These are phyloP conservation scores for Trichosanthes cucumerina DNA, from an alignment of 306 rosid species.

Conservation along the genomic window DNA sequence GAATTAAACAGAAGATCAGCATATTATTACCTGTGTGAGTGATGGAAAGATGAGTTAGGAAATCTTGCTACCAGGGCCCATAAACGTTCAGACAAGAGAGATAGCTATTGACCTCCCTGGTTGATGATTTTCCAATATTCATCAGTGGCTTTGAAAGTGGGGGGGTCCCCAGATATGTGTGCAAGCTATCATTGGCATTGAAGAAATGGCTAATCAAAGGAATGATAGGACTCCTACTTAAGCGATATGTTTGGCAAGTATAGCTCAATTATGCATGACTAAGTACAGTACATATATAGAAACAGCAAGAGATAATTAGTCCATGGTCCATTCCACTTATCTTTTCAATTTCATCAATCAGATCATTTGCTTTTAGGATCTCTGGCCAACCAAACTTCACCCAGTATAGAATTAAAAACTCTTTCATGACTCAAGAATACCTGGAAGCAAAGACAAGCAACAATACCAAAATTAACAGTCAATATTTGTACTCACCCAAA, in stretches of 20 bases:
- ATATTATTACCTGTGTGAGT: constrained; percentile 28
- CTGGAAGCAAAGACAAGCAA: constrained; percentile 10
- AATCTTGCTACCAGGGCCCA: constrained; percentile 42
- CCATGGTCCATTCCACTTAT: constrained; percentile 16
- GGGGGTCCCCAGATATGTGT: constrained; percentile 44
- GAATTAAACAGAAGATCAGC: constrained; percentile 12
- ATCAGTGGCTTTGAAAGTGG: constrained; percentile 54
- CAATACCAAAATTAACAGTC: not conserved
- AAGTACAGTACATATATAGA: constrained; percentile 26
- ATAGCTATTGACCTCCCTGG: constrained; percentile 10
- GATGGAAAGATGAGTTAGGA: constrained; percentile 16
- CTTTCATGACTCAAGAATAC: constrained; percentile 5
- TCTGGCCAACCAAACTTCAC: constrained; percentile 18
- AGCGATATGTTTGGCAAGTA: constrained; percentile 29
- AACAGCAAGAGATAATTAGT: constrained; percentile 23
- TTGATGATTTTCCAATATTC: constrained; percentile 40
- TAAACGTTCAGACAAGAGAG: constrained; percentile 26
- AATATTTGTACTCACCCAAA: not conserved
- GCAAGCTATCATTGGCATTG: constrained; percentile 39
- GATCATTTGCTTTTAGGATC: constrained; percentile 12
- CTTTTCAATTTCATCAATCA: constrained; percentile 20
- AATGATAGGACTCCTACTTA: constrained; percentile 29
- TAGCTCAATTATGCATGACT: constrained; percentile 32
- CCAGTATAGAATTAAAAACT: not conserved
- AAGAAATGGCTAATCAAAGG: constrained; percentile 33